Evolutionary conservation across 1,284 basidiomycete species (phyloP), one percentile per base, ranked within the genome.

Genomic region (Fomitopsis palustris): DNA sequence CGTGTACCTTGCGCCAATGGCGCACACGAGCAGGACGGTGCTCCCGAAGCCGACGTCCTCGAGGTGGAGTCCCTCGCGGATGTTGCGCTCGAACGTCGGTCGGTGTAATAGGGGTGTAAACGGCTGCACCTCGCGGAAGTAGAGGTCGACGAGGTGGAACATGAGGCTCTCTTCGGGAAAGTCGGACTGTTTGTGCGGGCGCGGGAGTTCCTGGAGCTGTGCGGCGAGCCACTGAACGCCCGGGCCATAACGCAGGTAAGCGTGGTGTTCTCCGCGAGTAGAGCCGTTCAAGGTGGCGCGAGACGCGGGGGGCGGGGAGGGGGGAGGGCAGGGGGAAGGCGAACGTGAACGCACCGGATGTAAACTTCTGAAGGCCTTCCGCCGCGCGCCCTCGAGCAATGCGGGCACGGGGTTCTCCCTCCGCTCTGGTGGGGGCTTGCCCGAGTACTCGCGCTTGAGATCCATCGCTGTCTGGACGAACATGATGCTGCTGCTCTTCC

Each of bases 101-200:
- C 85, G 83, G 69, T 96, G 93, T 3, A 96, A 75, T n/a, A 95
- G 75, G 4, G 92, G 91, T 31, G 84, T 73, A 63, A 85, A 80
- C 2, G 73, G 66, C 69, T 94, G 92, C 64, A 84, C 71, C 52
- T 83, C 69, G 0, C 66, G 64, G 68, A 95, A 96, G 69, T 88
- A 95, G 8, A 84, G 75, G 25, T 88, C 81, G 62, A 94, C 77
- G 29, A 96, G 81, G 1, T 67, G 67, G 1, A 68, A 64, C 14
- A 87, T 79, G 8, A 96, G 77, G 59, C 92, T 90, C 0, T 76
- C 67, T 0, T 83, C 80, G 0, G 90, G 90, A 63, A 86, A 91
- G 19, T 66, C 62, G 59, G 74, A 73, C 21, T 51, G 27, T 16
- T 35, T 33, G 52, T 70, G 69, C n/a, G 72, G 66, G 17, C 60